Base-by-base conservation (phyloP, 352 stramenopile species). In the Thalassiosira mediterranea region DNA sequence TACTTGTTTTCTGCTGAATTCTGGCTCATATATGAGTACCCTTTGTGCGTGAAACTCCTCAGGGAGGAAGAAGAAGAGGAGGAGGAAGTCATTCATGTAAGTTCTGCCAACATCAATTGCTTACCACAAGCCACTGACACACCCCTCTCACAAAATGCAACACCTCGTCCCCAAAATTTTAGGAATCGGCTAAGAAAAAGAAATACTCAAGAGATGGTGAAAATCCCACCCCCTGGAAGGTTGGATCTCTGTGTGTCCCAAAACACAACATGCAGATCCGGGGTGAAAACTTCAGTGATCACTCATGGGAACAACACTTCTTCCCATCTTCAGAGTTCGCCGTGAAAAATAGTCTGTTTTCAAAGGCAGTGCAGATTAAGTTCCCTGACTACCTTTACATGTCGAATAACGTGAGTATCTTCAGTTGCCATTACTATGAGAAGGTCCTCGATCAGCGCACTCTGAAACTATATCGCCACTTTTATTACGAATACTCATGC, bases 151-250 rank as follows among this genome's bases (percentile, higher is more conserved):
- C n/a, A n/a, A n/a, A n/a, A n/a, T n/a, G n/a, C n/a, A n/a, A n/a
- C n/a, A n/a, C 49, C 5, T 26, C 49, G 42, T 46, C 42, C 58
- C 32, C 19, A 37, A 17, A 49, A 25, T 10, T 58, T 26, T 78
- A 93, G 51, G 94, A 97, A 61, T 88, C 89, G 34, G 91, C 91
- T 13, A 95, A 95, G 56, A 95, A 95, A 69, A 95, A 97, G 79
- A 96, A 96, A 68, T 97, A 97, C 74, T 86, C 86, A 15, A 79
- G 95, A 21, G 94, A 97, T 74, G 94, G 95, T 28, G 95, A 97
- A 76, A 91, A 90, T 59, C 93, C 93, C 25, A 88, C 87, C 31
- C 90, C 93, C 7, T 97, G 95, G 95, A 63, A 72, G 15, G 78
- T 97, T 15, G 72, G 80, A 21, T 77, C 79, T 8, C 76, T 96